Evolutionary conservation across 179 eudicot species (phyloP).

Genomic region (Spinacia oleracea): DNA sequence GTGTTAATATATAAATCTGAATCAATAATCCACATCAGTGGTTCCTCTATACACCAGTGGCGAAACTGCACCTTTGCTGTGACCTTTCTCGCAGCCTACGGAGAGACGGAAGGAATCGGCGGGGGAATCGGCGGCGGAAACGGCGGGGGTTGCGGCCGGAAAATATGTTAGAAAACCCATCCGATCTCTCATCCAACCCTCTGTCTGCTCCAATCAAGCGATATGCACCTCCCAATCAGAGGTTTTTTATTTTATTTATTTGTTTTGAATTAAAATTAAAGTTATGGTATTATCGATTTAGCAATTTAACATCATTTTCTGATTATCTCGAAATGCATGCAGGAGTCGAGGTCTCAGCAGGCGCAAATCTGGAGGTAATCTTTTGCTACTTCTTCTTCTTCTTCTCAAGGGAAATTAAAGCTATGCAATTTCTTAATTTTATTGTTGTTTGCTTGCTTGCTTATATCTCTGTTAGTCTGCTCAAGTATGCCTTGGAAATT

Average conservation of each 20-base stretch:
- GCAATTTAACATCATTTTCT: not conserved
- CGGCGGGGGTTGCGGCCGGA: not conserved
- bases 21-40: no score
- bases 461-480: no score
- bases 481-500: no score
- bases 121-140: not conserved
- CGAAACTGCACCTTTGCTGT: no score
- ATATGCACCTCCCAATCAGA: slow-evolving; percentile 37
- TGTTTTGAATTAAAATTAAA: no score
- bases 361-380: slow-evolving; percentile 37
- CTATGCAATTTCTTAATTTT: no score
- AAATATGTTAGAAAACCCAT: slow-evolving; percentile 23
- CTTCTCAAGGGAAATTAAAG: no score
- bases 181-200: slow-evolving; percentile 20
- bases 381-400: not conserved
- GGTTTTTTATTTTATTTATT: slow-evolving; percentile 23
- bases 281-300: not conserved
- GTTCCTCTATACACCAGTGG: no score
- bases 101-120: not conserved
- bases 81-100: not conserved
- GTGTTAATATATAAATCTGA: no score
- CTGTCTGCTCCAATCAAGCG: slow-evolving; percentile 28
- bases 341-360: slow-evolving; percentile 30
- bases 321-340: not conserved
- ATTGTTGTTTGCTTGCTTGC: no score